Conservation (phyloP, 139 green algal genomes). For the Micractinium conductrix region DNA sequence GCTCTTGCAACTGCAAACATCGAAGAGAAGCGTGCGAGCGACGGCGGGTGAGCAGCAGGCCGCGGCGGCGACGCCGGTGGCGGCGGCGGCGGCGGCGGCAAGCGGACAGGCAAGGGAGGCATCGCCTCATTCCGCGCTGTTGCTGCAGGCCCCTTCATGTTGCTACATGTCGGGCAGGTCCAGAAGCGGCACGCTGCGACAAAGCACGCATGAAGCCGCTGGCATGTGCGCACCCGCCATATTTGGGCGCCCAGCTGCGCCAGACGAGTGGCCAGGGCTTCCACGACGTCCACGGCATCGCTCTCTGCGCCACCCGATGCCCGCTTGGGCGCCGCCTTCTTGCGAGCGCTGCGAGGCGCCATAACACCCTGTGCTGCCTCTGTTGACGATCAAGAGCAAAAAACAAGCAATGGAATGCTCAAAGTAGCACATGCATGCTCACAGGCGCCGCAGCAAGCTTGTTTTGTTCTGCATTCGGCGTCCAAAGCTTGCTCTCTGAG, state of each 20-base stretch:
- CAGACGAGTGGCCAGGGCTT: background rate
- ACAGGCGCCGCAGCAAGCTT: no score
- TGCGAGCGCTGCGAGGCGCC: background rate
- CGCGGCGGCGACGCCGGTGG: background rate
- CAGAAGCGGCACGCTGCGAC: no score
- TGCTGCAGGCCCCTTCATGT: background rate
- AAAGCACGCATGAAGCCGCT: no score
- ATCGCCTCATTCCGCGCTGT: no score
- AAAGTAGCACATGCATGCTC: no score
- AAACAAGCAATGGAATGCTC: no score
- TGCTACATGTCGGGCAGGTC: no score
- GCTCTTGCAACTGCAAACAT: background rate
- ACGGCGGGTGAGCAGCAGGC: no score
- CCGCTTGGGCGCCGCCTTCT: background rate
- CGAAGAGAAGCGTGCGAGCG: background rate
- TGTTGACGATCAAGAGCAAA: no score
- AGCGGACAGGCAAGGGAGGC: no score
- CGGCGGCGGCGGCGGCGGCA: background rate
- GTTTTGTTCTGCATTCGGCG: no score
- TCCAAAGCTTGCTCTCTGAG: no score
- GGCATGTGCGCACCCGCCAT: conserved; percentile 8
- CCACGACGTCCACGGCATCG: conserved; percentile 7
- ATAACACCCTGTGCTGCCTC: background rate
- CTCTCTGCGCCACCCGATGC: background rate
- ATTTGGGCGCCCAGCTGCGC: background rate